Percentiles rank a stretch among this genome's conserved stretches.
Conservation (phyloP, 1,139 yeast species). For the Meyerozyma sp. region DNA sequence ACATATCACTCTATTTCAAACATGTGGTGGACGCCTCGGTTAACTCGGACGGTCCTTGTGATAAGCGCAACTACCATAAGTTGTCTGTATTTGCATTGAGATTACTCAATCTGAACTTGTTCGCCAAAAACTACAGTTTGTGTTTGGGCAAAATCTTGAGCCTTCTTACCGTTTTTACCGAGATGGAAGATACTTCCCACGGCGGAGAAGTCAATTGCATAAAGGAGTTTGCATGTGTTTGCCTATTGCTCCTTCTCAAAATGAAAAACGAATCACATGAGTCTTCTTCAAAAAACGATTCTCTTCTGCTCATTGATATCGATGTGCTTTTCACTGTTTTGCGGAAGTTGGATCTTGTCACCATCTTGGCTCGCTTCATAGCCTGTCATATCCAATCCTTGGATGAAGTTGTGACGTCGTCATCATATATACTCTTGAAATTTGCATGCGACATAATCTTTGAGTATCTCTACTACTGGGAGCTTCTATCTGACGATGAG, state of each 20-base stretch:
- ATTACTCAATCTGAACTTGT: slow-evolving; percentile 35
- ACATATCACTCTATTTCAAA: slow-evolving; percentile 32
- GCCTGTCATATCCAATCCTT: slow-evolving; percentile 22
- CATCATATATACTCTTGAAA: slow-evolving; percentile 32
- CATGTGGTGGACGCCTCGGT: slow-evolving; percentile 28
- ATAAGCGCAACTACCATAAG: slow-evolving; percentile 21
- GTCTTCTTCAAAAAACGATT: slow-evolving; percentile 5
- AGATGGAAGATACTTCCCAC: slow-evolving; percentile 6
- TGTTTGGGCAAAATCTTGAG: slow-evolving; percentile 40
- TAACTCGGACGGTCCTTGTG: slow-evolving; percentile 7
- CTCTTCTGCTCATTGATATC: slow-evolving; percentile 9
- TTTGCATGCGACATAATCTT: slow-evolving; percentile 40
- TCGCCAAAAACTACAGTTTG: slow-evolving; percentile 30
- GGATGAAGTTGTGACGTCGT: slow-evolving; percentile 10
- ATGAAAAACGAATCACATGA: slow-evolving; percentile 18
- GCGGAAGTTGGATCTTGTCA: slow-evolving; percentile 42
- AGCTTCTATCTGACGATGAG: slow-evolving; percentile 30
- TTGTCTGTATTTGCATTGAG: slow-evolving; percentile 32
- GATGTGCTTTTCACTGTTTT: slow-evolving; percentile 21
- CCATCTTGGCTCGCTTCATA: slow-evolving; percentile 37
- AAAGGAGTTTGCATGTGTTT: slow-evolving; percentile 35
- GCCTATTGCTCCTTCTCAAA: slow-evolving; percentile 30
- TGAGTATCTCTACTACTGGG: slow-evolving; percentile 37
- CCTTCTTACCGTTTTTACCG: slow-evolving; percentile 25
- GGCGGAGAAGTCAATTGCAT: slow-evolving; percentile 20